Evolutionary conservation across 2,329 filamentous ascomycete species (phyloP), one percentile per base, ranked within the genome.

Genomic region (Curvularia verruculosa): DNA sequence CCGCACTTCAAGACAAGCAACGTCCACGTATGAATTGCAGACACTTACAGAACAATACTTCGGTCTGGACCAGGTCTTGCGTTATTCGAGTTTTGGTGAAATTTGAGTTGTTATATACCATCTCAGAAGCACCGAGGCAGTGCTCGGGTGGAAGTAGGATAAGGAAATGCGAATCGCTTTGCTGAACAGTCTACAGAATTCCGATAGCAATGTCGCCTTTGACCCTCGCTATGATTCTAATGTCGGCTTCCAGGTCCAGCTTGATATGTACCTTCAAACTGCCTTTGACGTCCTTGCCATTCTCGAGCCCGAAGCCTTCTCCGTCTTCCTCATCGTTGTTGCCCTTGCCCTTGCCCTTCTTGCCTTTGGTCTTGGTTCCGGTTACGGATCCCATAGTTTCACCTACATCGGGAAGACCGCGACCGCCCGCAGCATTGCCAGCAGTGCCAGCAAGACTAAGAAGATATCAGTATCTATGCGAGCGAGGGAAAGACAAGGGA

Each of bases 191-290:
- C 43, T 65, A 63, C 59, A 68, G 52, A 3, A 68, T 52, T 5
- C 65, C 64, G 40, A 68, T 68, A 0, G 65, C 65, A 26, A 68
- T 67, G 8, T 68, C 65, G 15, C 65, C 65, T 47, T 64, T 66
- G 10, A 68, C 60, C 28, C 61, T 54, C 7, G 64, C 65, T 18
- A 63, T 63, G 13, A 67, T 58, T n/a, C 58, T 55, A 24, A 68
- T 68, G 31, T 67, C 64, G 13, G 61, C 65, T 37, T 67, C 65
- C 4, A 67, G 41, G 49, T 67, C 63, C n/a, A 67, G 34, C 53
- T 65, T 68, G 51, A 66, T 66, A 24, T 67, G 64, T 9, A 67
- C 55, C 48, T 67, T 68, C 54, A 68, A 44, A 24, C 64, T 68
- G 8, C 65, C 65, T 37, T 67, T 65, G 18, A 68, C 65, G n/a